phyloP scores from a whole-genome alignment of 2,329 filamentous ascomycete species.

The Penicillium sp. region DNA sequence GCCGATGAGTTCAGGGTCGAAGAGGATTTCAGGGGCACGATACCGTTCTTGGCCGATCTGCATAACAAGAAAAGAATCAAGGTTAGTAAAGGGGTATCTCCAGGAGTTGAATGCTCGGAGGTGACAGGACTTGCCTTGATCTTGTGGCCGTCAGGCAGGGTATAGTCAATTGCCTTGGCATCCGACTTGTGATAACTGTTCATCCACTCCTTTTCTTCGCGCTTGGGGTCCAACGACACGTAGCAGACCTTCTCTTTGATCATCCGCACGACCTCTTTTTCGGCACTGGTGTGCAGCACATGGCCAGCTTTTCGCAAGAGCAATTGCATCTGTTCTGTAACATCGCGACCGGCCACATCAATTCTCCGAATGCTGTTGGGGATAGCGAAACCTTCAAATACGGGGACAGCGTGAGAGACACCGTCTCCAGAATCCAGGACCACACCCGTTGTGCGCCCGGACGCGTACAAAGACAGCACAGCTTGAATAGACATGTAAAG shows the following conservation, averaged over 20 bases:
- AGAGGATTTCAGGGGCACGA: constrained; percentile 93
- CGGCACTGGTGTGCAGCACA: constrained; percentile 94
- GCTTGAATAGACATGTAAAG: constrained; percentile 97
- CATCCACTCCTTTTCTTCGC: constrained; percentile 96
- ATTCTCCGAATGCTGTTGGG: constrained; percentile 93
- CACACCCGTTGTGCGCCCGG: constrained; percentile 91
- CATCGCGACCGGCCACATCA: constrained; percentile 92
- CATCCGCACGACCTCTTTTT: constrained; percentile 96
- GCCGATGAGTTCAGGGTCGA: constrained; percentile 95
- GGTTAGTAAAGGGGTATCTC: not conserved
- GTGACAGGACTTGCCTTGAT: constrained; percentile 66
- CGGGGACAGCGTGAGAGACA: constrained; percentile 94
- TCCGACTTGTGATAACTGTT: constrained; percentile 70
- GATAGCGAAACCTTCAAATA: constrained; percentile 97
- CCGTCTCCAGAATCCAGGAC: constrained; percentile 95
- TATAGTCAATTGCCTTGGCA: constrained; percentile 81
- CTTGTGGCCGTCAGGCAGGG: constrained; percentile 88
- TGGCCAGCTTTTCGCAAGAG: constrained; percentile 89
- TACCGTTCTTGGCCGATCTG: constrained; percentile 92
- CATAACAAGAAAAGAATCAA: not conserved
- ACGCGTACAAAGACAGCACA: constrained; percentile 92
- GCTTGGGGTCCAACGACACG: constrained; percentile 84
- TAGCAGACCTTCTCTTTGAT: constrained; percentile 97
- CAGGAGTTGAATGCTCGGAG: no score
- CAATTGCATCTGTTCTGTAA: constrained; percentile 92